Evolutionary conservation across 2,329 filamentous ascomycete genomes (phyloP).

Genomic region (Trichoderma semiorbis): DNA sequence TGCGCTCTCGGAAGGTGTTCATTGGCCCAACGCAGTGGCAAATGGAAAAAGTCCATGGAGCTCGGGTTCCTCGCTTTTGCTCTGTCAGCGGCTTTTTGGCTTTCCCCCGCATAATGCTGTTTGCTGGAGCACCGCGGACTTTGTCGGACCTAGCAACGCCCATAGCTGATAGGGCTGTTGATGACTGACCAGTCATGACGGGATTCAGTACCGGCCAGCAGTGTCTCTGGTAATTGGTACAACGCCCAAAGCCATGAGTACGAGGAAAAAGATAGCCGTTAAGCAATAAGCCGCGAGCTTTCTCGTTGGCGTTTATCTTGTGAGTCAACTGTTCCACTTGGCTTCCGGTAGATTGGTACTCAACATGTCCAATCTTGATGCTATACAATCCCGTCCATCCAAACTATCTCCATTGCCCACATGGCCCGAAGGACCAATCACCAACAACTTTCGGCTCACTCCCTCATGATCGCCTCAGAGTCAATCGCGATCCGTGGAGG

Average conservation of each 20-base stretch:
- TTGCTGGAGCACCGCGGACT: not conserved
- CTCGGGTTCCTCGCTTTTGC: not conserved
- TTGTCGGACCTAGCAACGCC: not conserved
- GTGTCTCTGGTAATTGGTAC: not conserved
- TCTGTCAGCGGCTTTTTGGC: slow-evolving; percentile 8
- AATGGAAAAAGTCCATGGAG: slow-evolving; percentile 9
- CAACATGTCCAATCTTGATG: not conserved
- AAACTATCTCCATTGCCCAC: not conserved
- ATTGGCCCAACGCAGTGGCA: not conserved
- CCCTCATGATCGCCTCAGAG: slow-evolving; percentile 4
- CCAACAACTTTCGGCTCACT: not conserved
- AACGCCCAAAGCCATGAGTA: not conserved
- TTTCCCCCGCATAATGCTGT: slow-evolving; percentile 7
- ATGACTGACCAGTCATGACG: not conserved
- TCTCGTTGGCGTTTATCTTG: not conserved
- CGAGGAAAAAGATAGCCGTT: not conserved
- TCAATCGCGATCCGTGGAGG: slow-evolving; percentile 1
- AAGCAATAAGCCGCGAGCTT: not conserved
- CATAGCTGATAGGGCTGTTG: not conserved
- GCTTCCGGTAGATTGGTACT: not conserved
- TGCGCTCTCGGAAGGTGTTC: not conserved
- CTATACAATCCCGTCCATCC: not conserved
- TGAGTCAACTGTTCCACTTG: not conserved
- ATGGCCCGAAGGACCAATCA: not conserved
- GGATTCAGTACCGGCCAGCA: not conserved